Percentiles rank a stretch among this genome's conserved stretches.
Evolutionary conservation across 1,284 basidiomycete species (phyloP).

Genomic region (Melampsora americana): DNA sequence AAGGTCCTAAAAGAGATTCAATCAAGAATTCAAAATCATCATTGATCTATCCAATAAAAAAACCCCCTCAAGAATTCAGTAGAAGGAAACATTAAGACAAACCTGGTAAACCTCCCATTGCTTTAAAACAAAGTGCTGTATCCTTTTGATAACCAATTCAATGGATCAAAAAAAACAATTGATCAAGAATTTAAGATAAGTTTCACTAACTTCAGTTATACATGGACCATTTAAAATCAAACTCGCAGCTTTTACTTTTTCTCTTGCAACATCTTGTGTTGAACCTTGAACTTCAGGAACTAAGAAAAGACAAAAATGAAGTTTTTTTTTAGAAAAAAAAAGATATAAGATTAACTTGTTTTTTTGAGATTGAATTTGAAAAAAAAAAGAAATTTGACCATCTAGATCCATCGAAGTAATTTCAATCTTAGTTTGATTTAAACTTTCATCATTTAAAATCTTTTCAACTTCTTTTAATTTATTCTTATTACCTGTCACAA

Average conservation of each 20-base stretch:
- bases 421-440: not conserved
- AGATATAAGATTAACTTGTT: constrained; percentile 43
- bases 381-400: constrained; percentile 45
- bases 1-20: constrained; percentile 64
- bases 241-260: constrained; percentile 81
- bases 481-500: constrained; percentile 54
- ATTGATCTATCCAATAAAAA: not conserved
- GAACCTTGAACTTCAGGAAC: constrained; percentile 93
- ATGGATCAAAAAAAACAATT: not conserved
- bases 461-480: constrained; percentile 53
- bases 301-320: too few relatives aligned
- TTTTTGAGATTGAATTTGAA: constrained; percentile 44
- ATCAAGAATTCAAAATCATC: not conserved
- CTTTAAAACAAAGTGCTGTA: constrained; percentile 86
- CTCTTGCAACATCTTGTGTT: constrained; percentile 81
- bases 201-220: constrained; percentile 68
- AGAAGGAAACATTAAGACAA: not conserved
- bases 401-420: constrained; percentile 22
- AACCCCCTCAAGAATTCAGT: not conserved
- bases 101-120: constrained; percentile 75
- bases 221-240: constrained; percentile 75
- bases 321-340: too few relatives aligned
- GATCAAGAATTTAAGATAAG: not conserved
- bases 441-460: constrained; percentile 46
- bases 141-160: constrained; percentile 59